Evolutionary conservation across 345 rosid genomes (phyloP), one percentile per base, ranked within the genome.

Genomic region (Aurinia saxatilis): DNA sequence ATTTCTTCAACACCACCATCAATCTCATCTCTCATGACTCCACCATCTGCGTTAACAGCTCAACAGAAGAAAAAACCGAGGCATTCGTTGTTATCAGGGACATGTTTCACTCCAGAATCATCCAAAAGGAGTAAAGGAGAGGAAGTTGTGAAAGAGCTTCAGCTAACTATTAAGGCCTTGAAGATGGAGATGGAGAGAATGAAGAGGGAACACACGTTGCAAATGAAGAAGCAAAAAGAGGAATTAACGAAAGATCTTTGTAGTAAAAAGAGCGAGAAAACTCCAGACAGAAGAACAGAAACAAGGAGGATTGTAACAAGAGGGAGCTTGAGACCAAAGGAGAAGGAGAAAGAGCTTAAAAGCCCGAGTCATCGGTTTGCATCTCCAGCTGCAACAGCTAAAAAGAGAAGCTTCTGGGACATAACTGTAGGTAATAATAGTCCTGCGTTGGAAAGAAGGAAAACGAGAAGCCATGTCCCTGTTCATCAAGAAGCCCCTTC

Each of bases 341-440:
- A 76, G 38, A 62, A 73, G 39, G 74, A 68, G 21, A 72, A 58
- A 16, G 90, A 83, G 41, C 10, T 88, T 58, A 91, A 81, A 84
- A 84, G 89, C 71, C 95, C 90, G 9, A 82, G 77, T 66, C 87
- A 82, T 65, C 82, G 98, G 53, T 91, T 88, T 60, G 76, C 66
- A 44, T 88, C 98, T 49, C 98, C 98, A 33, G 83, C 68, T 48
- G 73, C 87, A 23, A 65, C 84, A 29, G 83, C 87, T 29, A 88
- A 83, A 66, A 91, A 91, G 70, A 67, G 98, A 72, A 91, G 89
- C 77, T 88, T 83, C 51, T 88, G 98, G 98, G 96, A 91, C 71
- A 88, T 91, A 71, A 68, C 85, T 13, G 71, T 87, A 53, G 79
- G 80, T 13, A 84, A 75, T 60, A 56, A 23, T 10, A 88, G 92